Base-by-base conservation (phyloP, 140 eudicot genomes). In the Anethum foeniculum region DNA sequence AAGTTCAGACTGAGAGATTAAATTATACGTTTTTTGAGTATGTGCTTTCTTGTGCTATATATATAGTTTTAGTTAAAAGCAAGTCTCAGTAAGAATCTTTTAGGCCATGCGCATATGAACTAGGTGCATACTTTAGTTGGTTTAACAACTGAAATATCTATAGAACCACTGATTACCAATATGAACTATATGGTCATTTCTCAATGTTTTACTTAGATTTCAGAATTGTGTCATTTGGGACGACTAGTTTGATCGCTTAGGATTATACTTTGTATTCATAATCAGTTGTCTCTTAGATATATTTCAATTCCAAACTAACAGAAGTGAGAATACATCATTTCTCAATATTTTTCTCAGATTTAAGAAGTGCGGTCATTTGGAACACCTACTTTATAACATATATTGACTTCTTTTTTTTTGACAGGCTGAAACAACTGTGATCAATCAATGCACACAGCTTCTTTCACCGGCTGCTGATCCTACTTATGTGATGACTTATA, bases 391-490 rank as follows among this genome's bases (percentile, higher is more conserved):
- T 41, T 43, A 28, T 12, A 34, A 15, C 67, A 11, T 32, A 11
- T 28, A 76, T 36, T 49, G 21, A 21, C 8, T 76, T 54, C 58
- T 21, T n/a, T 54, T 71, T 21, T n/a, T 39, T 85, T 87, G 83
- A 85, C 96, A 93, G 98, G 98, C 93, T 73, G 98, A 93, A 86
- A 82, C 88, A n/a, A 91, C 97, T 77, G 98, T 93, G 79, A 90
- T 93, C 46, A 90, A 91, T 82, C 98, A 93, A 80, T 93, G 98
- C 81, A 91, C 91, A 18, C 91, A 91, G 82, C 98, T 93, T 71
- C 91, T 93, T 30, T 83, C 97, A 15, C 85, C 97, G 39, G 87
- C 96, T 81, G 95, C 95, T 87, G 93, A 93, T 86, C 96, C 98
- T 78, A 80, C 87, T 47, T 93, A 91, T 81, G 96, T 90, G 36